Evolutionary conservation across 306 rosid species (phyloP).

Genomic region (Rubus parviflorus): DNA sequence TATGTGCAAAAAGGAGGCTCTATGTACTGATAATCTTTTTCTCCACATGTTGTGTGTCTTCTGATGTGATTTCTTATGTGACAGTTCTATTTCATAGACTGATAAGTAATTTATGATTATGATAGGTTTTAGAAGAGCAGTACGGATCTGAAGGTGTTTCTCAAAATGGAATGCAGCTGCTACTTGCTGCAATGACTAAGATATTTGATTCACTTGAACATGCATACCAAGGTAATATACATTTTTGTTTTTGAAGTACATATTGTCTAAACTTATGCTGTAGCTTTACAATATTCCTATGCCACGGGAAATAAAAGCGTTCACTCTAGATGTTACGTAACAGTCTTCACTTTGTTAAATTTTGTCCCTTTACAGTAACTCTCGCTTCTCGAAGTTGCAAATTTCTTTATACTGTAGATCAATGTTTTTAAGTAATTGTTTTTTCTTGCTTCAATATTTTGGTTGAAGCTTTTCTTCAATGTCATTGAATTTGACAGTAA

Average conservation of each 20-base stretch:
- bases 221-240: constrained; percentile 63
- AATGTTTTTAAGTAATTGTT: background rate
- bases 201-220: constrained; percentile 60
- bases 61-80: background rate
- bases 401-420: background rate
- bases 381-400: background rate
- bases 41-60: background rate
- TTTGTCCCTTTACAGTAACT: background rate
- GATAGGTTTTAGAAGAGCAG: constrained; percentile 69
- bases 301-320: constrained; percentile 1
- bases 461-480: background rate
- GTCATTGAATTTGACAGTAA: constrained; percentile 21
- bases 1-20: background rate
- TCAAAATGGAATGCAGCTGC: constrained; percentile 58
- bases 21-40: background rate
- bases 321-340: background rate
- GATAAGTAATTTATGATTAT: background rate
- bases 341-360: background rate
- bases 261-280: constrained; percentile 12
- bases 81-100: background rate
- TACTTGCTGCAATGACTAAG: constrained; percentile 60
- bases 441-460: constrained; percentile 1
- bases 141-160: constrained; percentile 52
- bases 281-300: constrained; percentile 11
- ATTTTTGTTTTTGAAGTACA: constrained; percentile 23